Evolutionary conservation across 352 stramenopile species (phyloP), one percentile per base, ranked within the genome.

Genomic region (Pythium folliculosum): DNA sequence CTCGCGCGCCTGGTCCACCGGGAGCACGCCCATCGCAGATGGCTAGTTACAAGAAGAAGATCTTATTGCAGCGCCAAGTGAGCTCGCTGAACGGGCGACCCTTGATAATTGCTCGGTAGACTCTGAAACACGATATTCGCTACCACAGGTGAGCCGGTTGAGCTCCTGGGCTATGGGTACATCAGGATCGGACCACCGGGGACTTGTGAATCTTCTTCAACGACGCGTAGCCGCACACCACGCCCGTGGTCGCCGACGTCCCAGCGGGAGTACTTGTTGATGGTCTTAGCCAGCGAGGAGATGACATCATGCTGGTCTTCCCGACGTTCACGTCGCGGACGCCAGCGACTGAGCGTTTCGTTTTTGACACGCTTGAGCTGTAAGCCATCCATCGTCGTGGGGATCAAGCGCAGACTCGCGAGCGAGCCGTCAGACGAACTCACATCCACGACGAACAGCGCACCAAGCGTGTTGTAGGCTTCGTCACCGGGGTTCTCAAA

Each of bases 371-470:
- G 69, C 16, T 59, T 50, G 30, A 84, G 63, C 32, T 69, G 67
- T 13, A 84, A 54, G n/a, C 57, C 56, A 43, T 82, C 58, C 55
- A 84, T 77, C 10, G 73, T 72, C 40, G 63, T 84, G 14, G 74
- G 74, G 19, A 84, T 51, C n/a, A 83, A 22, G 21, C 66, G 62
- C 9, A 84, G 48, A 14, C 63, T 47, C 12, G n/a, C 23, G 16
- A 81, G 60, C 22, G 60, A 63, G 37, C 69, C 72, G 10, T 69
- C 53, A 4, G 17, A 37, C 27, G 44, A 14, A 21, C 63, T 32
- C 10, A 84, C 16, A 59, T 81, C 74, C 8, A 70, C 72, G 8
- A 84, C 35, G 32, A 77, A 82, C 8, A 80, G 48, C 19, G 62
- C 74, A 38, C 77, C 77, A n/a, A 78, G 59, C 21, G 38, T 69